A percentile compares a stretch with the other conserved stretches of the same genome.
phyloP scores from a whole-genome alignment of 805 yeast species.

The Ogataea pignaliae region DNA sequence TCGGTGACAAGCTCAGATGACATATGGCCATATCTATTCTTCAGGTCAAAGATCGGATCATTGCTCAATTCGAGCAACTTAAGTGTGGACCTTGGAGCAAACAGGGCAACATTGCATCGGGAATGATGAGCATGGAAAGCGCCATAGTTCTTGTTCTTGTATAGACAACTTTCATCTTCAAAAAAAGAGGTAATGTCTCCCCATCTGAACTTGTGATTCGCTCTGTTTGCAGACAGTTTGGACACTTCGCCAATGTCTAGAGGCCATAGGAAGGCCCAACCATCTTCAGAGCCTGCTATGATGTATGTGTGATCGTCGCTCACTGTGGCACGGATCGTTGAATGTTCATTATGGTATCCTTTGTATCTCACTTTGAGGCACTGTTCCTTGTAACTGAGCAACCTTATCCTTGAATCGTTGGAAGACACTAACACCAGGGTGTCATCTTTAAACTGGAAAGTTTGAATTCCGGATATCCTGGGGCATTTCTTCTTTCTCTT shows the following conservation, averaged over 20 bases:
- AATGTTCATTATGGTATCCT: constrained; percentile 66
- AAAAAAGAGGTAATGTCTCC: constrained; percentile 26
- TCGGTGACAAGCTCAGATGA: constrained; percentile 7
- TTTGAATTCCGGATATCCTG: constrained; percentile 73
- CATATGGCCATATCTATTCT: constrained; percentile 12
- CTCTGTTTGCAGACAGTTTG: constrained; percentile 3
- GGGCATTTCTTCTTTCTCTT: constrained; percentile 42
- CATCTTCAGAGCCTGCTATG: constrained; percentile 82
- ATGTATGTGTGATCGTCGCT: constrained; percentile 56
- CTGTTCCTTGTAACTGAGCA: constrained; percentile 52
- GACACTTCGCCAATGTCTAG: constrained; percentile 18
- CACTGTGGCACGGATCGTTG: constrained; percentile 65
- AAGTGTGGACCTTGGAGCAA: constrained; percentile 71
- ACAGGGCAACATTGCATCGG: constrained; percentile 66
- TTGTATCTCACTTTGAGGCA: constrained; percentile 62
- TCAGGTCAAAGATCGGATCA: constrained; percentile 72
- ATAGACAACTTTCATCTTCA: constrained; percentile 30
- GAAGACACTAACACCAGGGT: constrained; percentile 55
- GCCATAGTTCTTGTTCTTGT: constrained; percentile 57
- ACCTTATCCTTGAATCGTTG: constrained; percentile 74
- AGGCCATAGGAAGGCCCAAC: constrained; percentile 82
- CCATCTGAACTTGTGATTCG: constrained; percentile 35
- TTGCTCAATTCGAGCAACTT: constrained; percentile 66
- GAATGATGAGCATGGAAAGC: constrained; percentile 75
- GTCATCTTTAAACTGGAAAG: constrained; percentile 31